Conservation (phyloP, 129 eudicot genomes). For the Ambrosia artemisiifolia region DNA sequence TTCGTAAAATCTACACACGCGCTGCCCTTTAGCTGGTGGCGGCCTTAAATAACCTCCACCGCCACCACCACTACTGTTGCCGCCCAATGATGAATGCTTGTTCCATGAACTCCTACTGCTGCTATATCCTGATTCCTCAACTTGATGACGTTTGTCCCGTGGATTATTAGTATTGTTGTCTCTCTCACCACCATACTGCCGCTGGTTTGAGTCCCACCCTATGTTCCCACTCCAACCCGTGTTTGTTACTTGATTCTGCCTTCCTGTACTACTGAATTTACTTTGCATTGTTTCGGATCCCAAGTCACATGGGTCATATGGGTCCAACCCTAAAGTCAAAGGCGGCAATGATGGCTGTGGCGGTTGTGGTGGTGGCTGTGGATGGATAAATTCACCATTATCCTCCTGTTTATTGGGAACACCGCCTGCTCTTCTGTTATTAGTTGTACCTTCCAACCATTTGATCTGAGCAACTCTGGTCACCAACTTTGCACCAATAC, state of each 20-base stretch:
- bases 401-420: constrained; percentile 3
- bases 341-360: constrained; percentile 13
- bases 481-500: constrained; percentile 27
- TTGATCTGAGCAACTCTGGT: constrained; percentile 26
- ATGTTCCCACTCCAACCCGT: constrained; percentile 31
- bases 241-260: no score
- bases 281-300: constrained; percentile 26
- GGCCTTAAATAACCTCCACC: constrained; percentile 51
- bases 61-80: constrained; percentile 28
- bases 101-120: constrained; percentile 49
- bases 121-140: constrained; percentile 50
- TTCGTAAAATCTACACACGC: constrained; percentile 66
- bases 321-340: constrained; percentile 33
- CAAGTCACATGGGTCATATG: constrained; percentile 31
- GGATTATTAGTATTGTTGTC: constrained; percentile 30
- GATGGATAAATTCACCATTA: constrained; percentile 13
- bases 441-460: constrained; percentile 25
- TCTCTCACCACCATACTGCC: constrained; percentile 34
- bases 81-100: constrained; percentile 35
- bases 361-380: constrained; percentile 8
- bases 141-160: constrained; percentile 30
- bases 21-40: constrained; percentile 54
- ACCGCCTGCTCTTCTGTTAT: constrained; percentile 13
- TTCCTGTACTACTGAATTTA: constrained; percentile 36
- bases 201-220: constrained; percentile 34